These are phyloP conservation scores for Gaultheria prostrata DNA, from an alignment of 148 eudicot species.

Conservation along the genomic window DNA sequence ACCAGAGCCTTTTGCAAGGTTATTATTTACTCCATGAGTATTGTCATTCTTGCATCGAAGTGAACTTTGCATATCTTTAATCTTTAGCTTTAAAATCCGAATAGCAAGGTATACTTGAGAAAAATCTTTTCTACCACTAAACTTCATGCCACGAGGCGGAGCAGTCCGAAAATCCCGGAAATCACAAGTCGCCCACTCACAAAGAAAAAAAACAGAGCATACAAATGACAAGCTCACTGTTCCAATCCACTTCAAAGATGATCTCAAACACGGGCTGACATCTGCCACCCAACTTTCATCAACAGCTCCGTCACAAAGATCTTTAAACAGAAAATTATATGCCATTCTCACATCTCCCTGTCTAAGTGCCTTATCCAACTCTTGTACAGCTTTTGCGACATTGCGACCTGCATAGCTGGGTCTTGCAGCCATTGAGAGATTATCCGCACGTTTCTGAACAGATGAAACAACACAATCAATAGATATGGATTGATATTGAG, in stretches of 20 bases:
- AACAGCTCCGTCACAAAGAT: constrained; percentile 49
- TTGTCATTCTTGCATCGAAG: constrained; percentile 31
- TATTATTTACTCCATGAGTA: neutral
- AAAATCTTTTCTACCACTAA: constrained; percentile 81
- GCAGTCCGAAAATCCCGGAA: constrained; percentile 69
- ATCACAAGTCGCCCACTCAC: constrained; percentile 98
- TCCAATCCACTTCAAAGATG: constrained; percentile 71
- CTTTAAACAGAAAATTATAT: constrained; percentile 65
- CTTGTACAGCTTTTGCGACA: constrained; percentile 75
- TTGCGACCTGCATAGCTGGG: constrained; percentile 70
- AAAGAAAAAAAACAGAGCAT: constrained; percentile 82
- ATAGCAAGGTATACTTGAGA: constrained; percentile 73
- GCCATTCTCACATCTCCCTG: constrained; percentile 73
- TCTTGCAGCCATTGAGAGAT: constrained; percentile 71
- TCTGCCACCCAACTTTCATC: constrained; percentile 74
- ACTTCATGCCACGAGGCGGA: constrained; percentile 58
- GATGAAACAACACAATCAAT: constrained; percentile 66
- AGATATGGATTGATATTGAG: constrained; percentile 53
- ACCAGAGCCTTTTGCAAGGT: constrained; percentile 15
- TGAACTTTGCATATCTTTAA: constrained; percentile 44
- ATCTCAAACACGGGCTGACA: constrained; percentile 66
- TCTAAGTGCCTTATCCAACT: constrained; percentile 66
- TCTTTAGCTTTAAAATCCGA: constrained; percentile 70
- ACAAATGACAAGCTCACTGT: constrained; percentile 50
- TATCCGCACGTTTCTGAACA: constrained; percentile 58